phyloP scores from a whole-genome alignment of 495 filamentous ascomycete genomes.

The Melanomma pulvis-pyrius region DNA sequence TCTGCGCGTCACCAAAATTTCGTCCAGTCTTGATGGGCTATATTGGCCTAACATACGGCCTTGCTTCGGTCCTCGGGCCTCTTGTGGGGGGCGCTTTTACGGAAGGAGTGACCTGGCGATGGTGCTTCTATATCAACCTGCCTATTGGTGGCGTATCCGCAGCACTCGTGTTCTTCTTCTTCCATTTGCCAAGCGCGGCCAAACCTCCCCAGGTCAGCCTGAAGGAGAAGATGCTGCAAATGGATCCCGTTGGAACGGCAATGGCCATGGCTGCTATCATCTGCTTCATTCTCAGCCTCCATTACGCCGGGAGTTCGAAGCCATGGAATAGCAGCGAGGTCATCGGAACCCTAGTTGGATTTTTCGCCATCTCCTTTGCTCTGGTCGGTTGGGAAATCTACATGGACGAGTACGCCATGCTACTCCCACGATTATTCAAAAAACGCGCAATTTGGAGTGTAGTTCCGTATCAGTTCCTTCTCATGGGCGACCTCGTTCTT shows the following conservation, averaged over 20 bases:
- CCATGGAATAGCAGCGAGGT: slow-evolving; percentile 45
- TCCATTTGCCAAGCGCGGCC: slow-evolving; percentile 41
- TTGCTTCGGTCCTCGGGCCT: slow-evolving; percentile 58
- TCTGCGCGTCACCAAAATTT: slow-evolving; percentile 68
- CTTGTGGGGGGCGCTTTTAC: slow-evolving; percentile 46
- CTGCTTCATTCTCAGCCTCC: slow-evolving; percentile 37
- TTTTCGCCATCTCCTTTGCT: slow-evolving; percentile 24
- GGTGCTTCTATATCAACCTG: slow-evolving; percentile 57
- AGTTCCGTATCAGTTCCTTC: slow-evolving; percentile 23
- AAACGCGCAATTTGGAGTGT: slow-evolving; percentile 15
- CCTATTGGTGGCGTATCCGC: slow-evolving; percentile 52
- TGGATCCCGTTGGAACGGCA: slow-evolving; percentile 36
- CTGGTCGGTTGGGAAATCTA: slow-evolving; percentile 29
- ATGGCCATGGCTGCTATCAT: slow-evolving; percentile 34
- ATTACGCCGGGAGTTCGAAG: slow-evolving; percentile 39
- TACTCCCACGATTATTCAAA: slow-evolving; percentile 26
- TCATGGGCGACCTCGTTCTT: slow-evolving; percentile 23
- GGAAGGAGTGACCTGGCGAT: slow-evolving; percentile 62
- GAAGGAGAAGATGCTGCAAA: slow-evolving; percentile 39
- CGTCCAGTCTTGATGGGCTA: slow-evolving; percentile 73
- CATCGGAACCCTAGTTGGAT: slow-evolving; percentile 53
- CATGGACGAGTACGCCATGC: slow-evolving; percentile 31
- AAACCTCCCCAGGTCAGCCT: slow-evolving; percentile 28
- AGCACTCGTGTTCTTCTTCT: slow-evolving; percentile 49
- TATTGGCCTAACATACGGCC: slow-evolving; percentile 74